phyloP scores from a whole-genome alignment of 192 early-diverging fungal genomes.

The Backusella luteola region DNA sequence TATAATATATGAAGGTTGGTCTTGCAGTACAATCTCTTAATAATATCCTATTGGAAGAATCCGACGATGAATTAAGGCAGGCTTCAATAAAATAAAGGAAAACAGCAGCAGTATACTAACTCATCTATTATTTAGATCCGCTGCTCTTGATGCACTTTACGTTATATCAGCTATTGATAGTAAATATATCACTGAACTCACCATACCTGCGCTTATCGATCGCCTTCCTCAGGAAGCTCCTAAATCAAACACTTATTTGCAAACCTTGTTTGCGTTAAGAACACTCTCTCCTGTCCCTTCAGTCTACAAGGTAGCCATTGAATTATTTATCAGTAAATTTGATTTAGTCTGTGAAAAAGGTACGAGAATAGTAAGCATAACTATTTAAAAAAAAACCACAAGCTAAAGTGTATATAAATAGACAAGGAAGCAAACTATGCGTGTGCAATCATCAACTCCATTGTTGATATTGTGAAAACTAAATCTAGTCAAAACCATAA shows the following conservation, averaged over 20 bases:
- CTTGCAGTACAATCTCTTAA: slow-evolving; percentile 52
- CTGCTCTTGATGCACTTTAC: slow-evolving; percentile 48
- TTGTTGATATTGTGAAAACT: slow-evolving; percentile 41
- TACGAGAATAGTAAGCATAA: not conserved
- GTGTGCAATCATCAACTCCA: slow-evolving; percentile 41
- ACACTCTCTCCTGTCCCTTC: slow-evolving; percentile 44
- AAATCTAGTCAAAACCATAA: slow-evolving; percentile 36
- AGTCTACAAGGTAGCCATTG: slow-evolving; percentile 44
- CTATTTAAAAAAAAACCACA: too few species aligned
- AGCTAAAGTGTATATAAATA: not conserved
- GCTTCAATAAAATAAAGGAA: slow-evolving; percentile 3
- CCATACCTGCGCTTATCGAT: slow-evolving; percentile 53
- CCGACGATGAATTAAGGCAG: slow-evolving; percentile 48
- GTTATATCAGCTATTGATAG: slow-evolving; percentile 44
- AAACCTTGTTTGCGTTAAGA: slow-evolving; percentile 43
- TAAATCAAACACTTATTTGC: slow-evolving; percentile 36
- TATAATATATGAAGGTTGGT: slow-evolving; percentile 30
- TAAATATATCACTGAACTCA: slow-evolving; percentile 43
- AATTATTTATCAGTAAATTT: slow-evolving; percentile 51
- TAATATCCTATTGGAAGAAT: slow-evolving; percentile 45
- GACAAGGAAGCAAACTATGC: slow-evolving; percentile 42
- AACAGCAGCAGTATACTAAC: not conserved
- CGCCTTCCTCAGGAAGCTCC: slow-evolving; percentile 47
- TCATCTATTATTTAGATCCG: slow-evolving; percentile 28
- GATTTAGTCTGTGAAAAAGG: slow-evolving; percentile 30